Conservation (phyloP, 495 filamentous ascomycete genomes). For the Tuber magnatum region DNA sequence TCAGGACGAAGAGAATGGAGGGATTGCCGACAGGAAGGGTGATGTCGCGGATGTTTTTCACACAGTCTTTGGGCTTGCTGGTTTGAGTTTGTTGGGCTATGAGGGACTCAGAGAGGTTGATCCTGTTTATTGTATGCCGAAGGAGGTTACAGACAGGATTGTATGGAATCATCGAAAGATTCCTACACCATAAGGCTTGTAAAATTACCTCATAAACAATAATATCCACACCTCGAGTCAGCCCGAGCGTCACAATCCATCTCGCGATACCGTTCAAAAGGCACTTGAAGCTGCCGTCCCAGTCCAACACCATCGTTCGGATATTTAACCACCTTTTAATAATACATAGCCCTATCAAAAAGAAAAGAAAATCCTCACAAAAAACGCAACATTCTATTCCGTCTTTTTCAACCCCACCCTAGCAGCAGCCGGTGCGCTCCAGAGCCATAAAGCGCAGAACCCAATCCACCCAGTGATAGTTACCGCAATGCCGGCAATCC, state of each 20-base stretch:
- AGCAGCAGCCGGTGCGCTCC: slow-evolving; percentile 57
- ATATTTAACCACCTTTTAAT: neutral
- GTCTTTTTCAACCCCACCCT: slow-evolving; percentile 59
- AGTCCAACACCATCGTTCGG: neutral
- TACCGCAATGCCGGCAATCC: slow-evolving; percentile 80
- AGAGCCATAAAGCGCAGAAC: slow-evolving; percentile 87
- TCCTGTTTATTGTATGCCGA: slow-evolving; percentile 81
- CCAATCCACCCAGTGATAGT: slow-evolving; percentile 76
- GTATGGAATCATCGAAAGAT: slow-evolving; percentile 42
- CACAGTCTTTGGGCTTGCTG: slow-evolving; percentile 80
- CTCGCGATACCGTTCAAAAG: neutral
- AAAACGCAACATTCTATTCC: slow-evolving; percentile 47
- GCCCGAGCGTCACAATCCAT: neutral
- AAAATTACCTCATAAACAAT: neutral
- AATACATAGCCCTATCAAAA: neutral
- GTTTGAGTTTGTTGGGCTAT: slow-evolving; percentile 71
- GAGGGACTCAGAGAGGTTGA: slow-evolving; percentile 74
- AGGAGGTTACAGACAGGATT: slow-evolving; percentile 53
- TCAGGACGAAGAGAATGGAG: slow-evolving; percentile 74
- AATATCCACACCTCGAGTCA: neutral
- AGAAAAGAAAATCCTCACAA: neutral
- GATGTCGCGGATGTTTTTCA: slow-evolving; percentile 98
- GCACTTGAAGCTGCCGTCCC: neutral
- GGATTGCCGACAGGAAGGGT: slow-evolving; percentile 81
- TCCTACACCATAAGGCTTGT: neutral